phyloP scores from a whole-genome alignment of 495 filamentous ascomycete species.

The Aspergillus nidulans region DNA sequence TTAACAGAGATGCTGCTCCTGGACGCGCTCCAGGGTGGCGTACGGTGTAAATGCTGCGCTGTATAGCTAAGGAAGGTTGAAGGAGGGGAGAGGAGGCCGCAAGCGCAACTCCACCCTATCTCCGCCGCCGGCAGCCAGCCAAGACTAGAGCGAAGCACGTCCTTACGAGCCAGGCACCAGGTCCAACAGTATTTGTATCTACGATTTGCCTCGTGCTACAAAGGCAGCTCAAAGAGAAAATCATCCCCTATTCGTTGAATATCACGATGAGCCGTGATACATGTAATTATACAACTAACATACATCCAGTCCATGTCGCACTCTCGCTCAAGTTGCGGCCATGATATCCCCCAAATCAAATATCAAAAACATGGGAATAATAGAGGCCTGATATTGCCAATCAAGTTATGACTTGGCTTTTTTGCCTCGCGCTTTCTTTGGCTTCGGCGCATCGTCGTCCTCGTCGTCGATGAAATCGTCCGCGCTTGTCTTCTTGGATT shows the following conservation, averaged over 20 bases:
- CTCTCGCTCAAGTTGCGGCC: background rate
- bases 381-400: background rate
- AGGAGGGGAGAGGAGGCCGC: conserved; percentile 1
- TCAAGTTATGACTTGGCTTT: conserved; percentile 43
- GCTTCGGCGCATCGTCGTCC: conserved; percentile 52
- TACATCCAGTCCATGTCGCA: background rate
- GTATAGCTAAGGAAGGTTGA: background rate
- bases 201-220: background rate
- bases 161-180: background rate
- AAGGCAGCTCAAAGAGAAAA: background rate
- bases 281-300: background rate
- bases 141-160: conserved; percentile 3
- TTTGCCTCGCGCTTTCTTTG: conserved; percentile 45
- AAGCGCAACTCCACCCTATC: background rate
- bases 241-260: background rate
- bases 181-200: background rate
- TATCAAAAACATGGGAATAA: background rate
- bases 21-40: conserved; percentile 2
- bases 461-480: conserved; percentile 43
- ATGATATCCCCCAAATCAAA: background rate
- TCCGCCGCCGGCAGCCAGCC: conserved; percentile 16
- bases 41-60: background rate
- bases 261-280: background rate
- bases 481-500: conserved; percentile 47
- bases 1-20: conserved; percentile 8